Evolutionary conservation across 2,329 filamentous ascomycete species (phyloP), one percentile per base, ranked within the genome.

Genomic region (Colletotrichum lupini): DNA sequence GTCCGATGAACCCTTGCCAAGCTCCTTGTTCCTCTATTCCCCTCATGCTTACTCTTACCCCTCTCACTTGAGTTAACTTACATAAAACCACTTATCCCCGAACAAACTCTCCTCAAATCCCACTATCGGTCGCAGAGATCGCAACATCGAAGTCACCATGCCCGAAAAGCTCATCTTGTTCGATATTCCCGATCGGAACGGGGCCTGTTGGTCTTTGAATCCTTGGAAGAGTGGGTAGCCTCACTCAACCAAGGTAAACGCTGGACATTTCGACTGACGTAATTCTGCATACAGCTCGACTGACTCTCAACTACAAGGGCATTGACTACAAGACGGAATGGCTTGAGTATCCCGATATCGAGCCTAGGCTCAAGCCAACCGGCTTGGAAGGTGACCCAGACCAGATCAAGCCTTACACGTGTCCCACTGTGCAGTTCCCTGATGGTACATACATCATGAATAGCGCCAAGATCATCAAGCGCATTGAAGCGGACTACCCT

Each of bases 311-410:
- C 82, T 93, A 87, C 83, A 94, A 94, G 79, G 84, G 85, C 1
- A 80, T 94, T 16, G 86, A 90, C 58, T 94, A 94, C 83, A 87
- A 87, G 78, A 94, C 92, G 0, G 85, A 91, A 85, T 94, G 91
- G 91, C 81, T 91, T 19, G 91, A 93, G 77, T 94, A 93, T 76
- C 92, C 92, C 1, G 88, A 93, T 46, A 85, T 95, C 73, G 87
- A 84, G 69, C 81, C 88, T 1, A 87, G 80, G 2, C 83, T 94
- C 62, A 84, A 89, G 76, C 83, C 57, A 12, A 9, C 55, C 53
- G 85, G 84, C 67, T 78, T 88, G 64, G 82, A 85, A 19, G 84
- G 89, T 24, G 87, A 89, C 62, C 75, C 82, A 9, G 80, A 80
- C 2, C 80, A 81, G 46, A 52, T 68, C 9, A 78, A 78, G 35